Base-by-base conservation (phyloP, 2,329 filamentous ascomycete species). In the Juglanconis juglandina region DNA sequence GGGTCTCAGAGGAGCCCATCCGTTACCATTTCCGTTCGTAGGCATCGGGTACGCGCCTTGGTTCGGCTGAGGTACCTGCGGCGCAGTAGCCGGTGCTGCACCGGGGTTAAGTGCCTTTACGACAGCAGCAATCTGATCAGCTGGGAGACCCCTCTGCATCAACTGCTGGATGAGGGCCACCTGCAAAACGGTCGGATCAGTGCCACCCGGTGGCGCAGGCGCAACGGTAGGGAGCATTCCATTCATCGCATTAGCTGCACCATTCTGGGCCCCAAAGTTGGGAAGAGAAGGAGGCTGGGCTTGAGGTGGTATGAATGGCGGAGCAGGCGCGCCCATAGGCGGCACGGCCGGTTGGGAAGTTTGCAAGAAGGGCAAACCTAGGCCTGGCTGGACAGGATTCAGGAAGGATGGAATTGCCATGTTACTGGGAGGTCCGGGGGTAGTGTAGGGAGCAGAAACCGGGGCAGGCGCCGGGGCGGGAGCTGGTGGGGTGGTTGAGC, bases 121-220 rank as follows among this genome's bases (percentile, higher is more conserved):
- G 61, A 84, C 73, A 55, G 76, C 75, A 8, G 81, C 86, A 75
- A 91, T 92, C 74, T 93, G 88, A 63, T 95, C 91, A 73, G 90
- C 81, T 3, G 90, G 84, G 33, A 95, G 80, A 52, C 91, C 91
- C 72, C 91, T 88, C 39, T 89, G 86, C 61, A 87, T 83, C 58
- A 96, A 81, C 10, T 89, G 81, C 74, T 92, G 90, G 68, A 96
- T 84, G 64, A 95, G 76, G 72, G 89, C 79, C 70, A 92, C 89
- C 71, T 90, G 83, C 66, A 90, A 86, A 60, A 89, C 77, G 64
- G 82, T 85, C 63, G 76, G 76, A 65, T 83, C 80, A 71, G 64
- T 47, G 50, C 73, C 68, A 11, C 72, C 69, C 24, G 72, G 70
- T 64, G 72, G 71, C 63, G 71, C 70, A 58, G 75, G 70, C 61